Percentiles rank a stretch among this genome's conserved stretches.
Evolutionary conservation across 1,284 basidiomycete species (phyloP).

Genomic region (Tetrapyrgos nigripes): DNA sequence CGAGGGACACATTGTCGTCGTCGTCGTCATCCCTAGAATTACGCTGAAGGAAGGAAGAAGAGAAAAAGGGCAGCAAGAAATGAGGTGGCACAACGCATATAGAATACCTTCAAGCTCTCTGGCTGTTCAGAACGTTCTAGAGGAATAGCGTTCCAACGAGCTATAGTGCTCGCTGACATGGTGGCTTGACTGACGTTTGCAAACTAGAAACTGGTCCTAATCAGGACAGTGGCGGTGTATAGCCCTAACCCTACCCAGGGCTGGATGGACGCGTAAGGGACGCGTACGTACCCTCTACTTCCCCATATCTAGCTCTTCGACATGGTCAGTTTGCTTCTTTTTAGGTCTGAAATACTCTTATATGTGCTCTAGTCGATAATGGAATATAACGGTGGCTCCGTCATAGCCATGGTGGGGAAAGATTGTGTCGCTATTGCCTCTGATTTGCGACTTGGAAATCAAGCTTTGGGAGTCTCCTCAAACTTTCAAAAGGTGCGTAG

Average conservation of each 20-base stretch:
- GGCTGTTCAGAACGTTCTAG: constrained; percentile 35
- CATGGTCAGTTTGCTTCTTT: constrained; percentile 42
- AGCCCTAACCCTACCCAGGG: constrained; percentile 26
- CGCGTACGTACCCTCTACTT: constrained; percentile 32
- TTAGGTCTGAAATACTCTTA: background rate
- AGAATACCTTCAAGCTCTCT: constrained; percentile 70
- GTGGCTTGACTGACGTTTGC: background rate
- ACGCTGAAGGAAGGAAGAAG: constrained; percentile 62
- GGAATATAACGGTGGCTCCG: constrained; percentile 95
- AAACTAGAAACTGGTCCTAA: background rate
- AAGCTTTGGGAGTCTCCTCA: constrained; percentile 87
- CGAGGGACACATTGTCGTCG: constrained; percentile 72
- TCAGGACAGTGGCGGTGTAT: no score
- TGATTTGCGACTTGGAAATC: constrained; percentile 92
- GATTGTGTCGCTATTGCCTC: constrained; percentile 99
- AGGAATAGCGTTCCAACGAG: constrained; percentile 76
- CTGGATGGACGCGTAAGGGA: constrained; percentile 31
- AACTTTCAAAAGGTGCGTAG: constrained; percentile 90
- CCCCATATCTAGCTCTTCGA: constrained; percentile 25
- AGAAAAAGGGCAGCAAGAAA: constrained; percentile 53
- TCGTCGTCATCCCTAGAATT: constrained; percentile 54
- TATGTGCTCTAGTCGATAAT: constrained; percentile 69
- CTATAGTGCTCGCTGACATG: constrained; percentile 70
- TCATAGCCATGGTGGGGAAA: constrained; percentile 99
- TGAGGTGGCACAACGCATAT: constrained; percentile 47